Percentiles rank a stretch among this genome's conserved stretches.
phyloP scores from a whole-genome alignment of 129 eudicot species.

The Silybum marianum region DNA sequence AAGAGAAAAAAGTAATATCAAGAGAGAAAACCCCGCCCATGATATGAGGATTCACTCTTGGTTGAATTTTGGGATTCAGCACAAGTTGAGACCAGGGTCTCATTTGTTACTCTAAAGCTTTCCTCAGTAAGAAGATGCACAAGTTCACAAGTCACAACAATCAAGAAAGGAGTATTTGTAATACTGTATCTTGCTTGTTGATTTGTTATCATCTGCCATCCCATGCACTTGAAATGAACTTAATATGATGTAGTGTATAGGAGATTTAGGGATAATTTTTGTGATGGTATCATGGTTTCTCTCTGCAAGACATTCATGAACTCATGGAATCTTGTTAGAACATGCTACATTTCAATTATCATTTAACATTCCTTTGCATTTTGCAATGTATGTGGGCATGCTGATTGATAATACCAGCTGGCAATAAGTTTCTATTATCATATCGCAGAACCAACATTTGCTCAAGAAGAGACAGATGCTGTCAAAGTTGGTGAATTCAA shows the following conservation, averaged over 20 bases:
- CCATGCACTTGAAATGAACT: background rate
- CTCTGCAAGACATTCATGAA: slow-evolving; percentile 16
- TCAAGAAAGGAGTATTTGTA: background rate
- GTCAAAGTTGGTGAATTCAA: slow-evolving; percentile 18
- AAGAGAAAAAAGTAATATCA: background rate
- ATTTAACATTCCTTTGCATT: background rate
- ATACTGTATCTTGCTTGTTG: background rate
- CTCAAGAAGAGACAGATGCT: slow-evolving; percentile 25
- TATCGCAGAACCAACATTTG: slow-evolving; percentile 21
- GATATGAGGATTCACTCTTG: slow-evolving; percentile 5
- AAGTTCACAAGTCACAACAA: slow-evolving; percentile 1
- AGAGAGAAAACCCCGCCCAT: background rate
- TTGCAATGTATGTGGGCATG: slow-evolving; percentile 13
- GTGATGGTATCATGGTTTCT: slow-evolving; percentile 9
- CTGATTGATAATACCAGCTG: slow-evolving; percentile 12
- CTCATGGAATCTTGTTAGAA: slow-evolving; percentile 6
- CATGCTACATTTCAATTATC: slow-evolving; percentile 14
- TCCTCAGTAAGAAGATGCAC: background rate
- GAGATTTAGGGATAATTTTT: slow-evolving; percentile 1
- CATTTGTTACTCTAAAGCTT: background rate
- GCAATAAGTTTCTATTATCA: slow-evolving; percentile 14
- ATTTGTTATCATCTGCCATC: slow-evolving; percentile 4
- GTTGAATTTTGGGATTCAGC: background rate
- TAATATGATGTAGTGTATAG: background rate
- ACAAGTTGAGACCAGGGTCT: background rate